These are phyloP conservation scores for Pilasporangium apinafurcum DNA, from an alignment of 352 stramenopile genomes.

Conservation along the genomic window DNA sequence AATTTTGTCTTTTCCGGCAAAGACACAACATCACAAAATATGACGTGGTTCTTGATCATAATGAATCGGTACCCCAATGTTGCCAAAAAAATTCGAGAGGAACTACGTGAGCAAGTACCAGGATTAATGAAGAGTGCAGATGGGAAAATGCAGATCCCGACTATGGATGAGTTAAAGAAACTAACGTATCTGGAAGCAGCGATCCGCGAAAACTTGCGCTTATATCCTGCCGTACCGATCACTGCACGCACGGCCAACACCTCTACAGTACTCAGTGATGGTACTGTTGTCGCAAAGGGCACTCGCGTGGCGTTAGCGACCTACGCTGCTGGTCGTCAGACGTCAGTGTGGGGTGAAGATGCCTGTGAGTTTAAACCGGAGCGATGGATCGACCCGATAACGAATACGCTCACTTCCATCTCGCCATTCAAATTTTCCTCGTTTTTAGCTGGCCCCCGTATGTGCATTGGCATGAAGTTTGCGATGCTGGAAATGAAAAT, in stretches of 20 bases:
- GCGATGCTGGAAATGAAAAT: conserved; percentile 76
- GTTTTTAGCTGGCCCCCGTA: conserved; percentile 62
- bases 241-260: conserved; percentile 29
- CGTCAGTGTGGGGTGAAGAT: conserved; percentile 56
- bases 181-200: conserved; percentile 58
- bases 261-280: conserved; percentile 56
- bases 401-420: conserved; percentile 20
- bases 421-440: conserved; percentile 55
- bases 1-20: conserved; percentile 47
- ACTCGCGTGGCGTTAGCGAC: conserved; percentile 38
- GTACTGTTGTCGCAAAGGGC: conserved; percentile 50
- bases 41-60: conserved; percentile 50
- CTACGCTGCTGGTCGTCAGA: conserved; percentile 42
- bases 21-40: conserved; percentile 46
- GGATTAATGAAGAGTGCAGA: not conserved
- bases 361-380: conserved; percentile 34
- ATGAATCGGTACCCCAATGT: conserved; percentile 31
- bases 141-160: too few species aligned
- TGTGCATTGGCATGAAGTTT: conserved; percentile 57
- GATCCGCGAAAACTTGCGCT: conserved; percentile 55
- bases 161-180: conserved; percentile 19
- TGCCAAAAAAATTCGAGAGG: conserved; percentile 14
- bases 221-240: conserved; percentile 52
- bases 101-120: conserved; percentile 14
- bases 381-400: conserved; percentile 41